phyloP scores from a whole-genome alignment of 768 basidiomycete species.

The Auriscalpium microsporum region DNA sequence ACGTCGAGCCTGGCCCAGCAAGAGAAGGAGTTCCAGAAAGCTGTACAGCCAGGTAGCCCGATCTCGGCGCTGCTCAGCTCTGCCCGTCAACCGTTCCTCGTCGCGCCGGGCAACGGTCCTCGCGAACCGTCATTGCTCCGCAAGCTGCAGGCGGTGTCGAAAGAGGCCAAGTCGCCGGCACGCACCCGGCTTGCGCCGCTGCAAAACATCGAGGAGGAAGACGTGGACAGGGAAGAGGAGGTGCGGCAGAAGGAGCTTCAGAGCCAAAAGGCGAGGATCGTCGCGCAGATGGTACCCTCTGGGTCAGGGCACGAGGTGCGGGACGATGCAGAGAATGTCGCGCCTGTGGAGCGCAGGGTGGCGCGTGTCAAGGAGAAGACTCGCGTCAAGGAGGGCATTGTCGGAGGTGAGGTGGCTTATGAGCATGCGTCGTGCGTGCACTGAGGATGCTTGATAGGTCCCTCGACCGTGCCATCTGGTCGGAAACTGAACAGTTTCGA shows the following conservation, averaged over 20 bases:
- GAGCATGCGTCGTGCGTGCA: too few relatives aligned
- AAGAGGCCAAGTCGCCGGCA: conserved; percentile 45
- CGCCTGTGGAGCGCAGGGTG: conserved; percentile 15
- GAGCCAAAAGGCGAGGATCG: conserved; percentile 86
- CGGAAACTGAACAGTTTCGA: conserved; percentile 54
- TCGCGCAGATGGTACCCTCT: conserved; percentile 83
- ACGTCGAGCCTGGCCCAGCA: conserved; percentile 68
- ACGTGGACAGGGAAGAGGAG: conserved; percentile 31
- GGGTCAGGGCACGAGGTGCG: conserved; percentile 23
- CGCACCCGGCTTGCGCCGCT: conserved; percentile 35
- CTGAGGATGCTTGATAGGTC: conserved; percentile 9
- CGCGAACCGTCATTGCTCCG: conserved; percentile 38
- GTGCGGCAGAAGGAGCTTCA: conserved; percentile 68
- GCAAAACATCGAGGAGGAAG: conserved; percentile 38
- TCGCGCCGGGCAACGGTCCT: conserved; percentile 35
- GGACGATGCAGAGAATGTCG: conserved; percentile 28
- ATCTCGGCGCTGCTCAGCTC: conserved; percentile 87
- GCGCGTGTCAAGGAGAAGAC: conserved; percentile 16
- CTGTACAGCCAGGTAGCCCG: conserved; percentile 90
- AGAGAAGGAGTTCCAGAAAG: conserved; percentile 95
- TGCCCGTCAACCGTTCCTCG: conserved; percentile 79
- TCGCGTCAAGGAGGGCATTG: neutral
- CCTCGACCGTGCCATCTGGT: conserved; percentile 17
- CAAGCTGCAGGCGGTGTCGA: conserved; percentile 49
- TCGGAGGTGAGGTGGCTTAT: neutral